A percentile compares a stretch with the other conserved stretches of the same genome.
phyloP scores from a whole-genome alignment of 495 filamentous ascomycete genomes.

The Neurospora pannonica region DNA sequence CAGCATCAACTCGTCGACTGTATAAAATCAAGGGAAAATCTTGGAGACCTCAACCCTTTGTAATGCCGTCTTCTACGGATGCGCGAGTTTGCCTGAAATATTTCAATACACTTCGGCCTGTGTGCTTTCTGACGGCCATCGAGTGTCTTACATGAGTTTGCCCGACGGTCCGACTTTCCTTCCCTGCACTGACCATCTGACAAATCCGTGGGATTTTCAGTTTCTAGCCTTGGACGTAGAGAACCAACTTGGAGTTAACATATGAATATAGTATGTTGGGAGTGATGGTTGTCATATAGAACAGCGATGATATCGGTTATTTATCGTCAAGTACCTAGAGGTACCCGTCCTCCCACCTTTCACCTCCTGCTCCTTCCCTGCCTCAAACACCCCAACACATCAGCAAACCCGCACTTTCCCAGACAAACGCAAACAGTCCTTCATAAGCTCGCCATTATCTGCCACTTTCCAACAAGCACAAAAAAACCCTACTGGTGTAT shows the following conservation, averaged over 20 bases:
- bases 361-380: background rate
- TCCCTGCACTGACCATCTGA: no score
- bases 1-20: background rate
- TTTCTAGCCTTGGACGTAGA: no score
- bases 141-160: background rate
- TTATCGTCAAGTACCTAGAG: background rate
- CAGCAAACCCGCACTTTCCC: background rate
- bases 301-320: no score
- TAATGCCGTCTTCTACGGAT: no score
- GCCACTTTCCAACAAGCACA: background rate
- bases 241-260: no score
- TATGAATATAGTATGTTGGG: no score
- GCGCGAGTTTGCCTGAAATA: accelerated
- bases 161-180: background rate
- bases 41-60: background rate
- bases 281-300: no score
- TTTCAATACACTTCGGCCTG: accelerated
- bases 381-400: background rate
- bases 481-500: background rate
- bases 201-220: no score
- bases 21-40: background rate
- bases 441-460: background rate
- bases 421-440: background rate
- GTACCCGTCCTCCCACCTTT: background rate
- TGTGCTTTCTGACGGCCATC: background rate